Evolutionary conservation across 2,329 filamentous ascomycete genomes (phyloP).

Genomic region (Rutstroemia sp.): DNA sequence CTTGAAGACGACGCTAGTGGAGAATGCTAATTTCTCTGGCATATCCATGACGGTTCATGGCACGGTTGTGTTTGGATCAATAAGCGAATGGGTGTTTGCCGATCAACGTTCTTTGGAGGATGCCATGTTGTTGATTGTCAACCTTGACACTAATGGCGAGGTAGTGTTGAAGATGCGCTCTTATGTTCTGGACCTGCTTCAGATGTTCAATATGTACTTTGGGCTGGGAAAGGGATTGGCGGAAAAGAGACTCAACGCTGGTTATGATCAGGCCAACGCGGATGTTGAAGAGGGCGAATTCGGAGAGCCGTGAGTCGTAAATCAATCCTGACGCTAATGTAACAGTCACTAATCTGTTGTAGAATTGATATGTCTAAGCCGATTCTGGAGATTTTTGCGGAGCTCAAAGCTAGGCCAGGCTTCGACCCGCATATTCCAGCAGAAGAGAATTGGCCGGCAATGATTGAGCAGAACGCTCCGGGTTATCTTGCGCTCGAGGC

Average conservation of each 20-base stretch:
- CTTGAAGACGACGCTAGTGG: background rate
- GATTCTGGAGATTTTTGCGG: background rate
- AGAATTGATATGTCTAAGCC: background rate
- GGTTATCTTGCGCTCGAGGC: background rate
- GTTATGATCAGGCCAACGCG: background rate
- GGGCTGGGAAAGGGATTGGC: background rate
- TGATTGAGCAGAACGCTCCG: background rate
- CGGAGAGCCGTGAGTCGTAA: background rate
- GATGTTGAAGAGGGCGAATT: background rate
- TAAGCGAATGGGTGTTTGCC: background rate
- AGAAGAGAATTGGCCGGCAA: background rate
- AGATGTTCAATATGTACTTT: background rate
- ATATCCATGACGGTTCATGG: background rate
- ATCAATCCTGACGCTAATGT: background rate
- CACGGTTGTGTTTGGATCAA: background rate
- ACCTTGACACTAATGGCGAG: background rate
- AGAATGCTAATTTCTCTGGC: background rate
- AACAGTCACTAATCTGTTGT: no score
- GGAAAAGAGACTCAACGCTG: background rate
- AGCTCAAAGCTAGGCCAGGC: background rate
- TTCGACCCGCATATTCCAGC: background rate
- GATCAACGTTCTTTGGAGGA: background rate
- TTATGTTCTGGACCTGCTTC: background rate
- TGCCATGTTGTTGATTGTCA: background rate
- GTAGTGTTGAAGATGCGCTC: background rate